Base-by-base conservation (phyloP, 1,139 yeast species). In the Pneumocystis oryctolagi region DNA sequence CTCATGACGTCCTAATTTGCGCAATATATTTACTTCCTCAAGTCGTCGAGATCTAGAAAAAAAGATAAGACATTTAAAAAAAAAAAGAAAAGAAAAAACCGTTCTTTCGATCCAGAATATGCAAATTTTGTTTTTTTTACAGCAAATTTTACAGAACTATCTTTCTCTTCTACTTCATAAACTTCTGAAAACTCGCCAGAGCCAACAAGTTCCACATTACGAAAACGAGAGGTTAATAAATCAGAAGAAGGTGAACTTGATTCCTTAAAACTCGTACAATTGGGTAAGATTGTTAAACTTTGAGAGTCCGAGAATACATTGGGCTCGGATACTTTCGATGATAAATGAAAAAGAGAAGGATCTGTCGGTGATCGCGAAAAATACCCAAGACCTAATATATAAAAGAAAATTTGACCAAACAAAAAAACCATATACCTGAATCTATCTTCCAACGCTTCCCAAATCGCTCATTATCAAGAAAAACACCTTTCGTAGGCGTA, bases 171-270 rank as follows among this genome's bases (percentile, higher is more conserved):
- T 79, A 67, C 87, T 74, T 87, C 89, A 73, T 83, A 92, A 14
- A 95, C 97, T 59, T 84, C 78, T 2, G 96, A 87, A 71, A 92
- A 92, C 73, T 89, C 96, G 28, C 98, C 97, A 57, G 81, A 77
- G 3, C 96, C 96, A 62, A 89, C 78, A 61, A 84, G 75, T 62
- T 80, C 79, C 60, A 90, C 89, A 68, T 84, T 82, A 63, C 81
- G 87, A 74, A 90, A 90, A 72, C 84, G 83, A 9, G 60, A 60
- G 42, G 83, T 79, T 60, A 80, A 75, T 65, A 89, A 77, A 70
- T 35, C 61, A 2, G 28, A 6, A 12, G 30, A 39, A 2, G 35
- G 37, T 12, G 55, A 31, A 25, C 30, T 20, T n/a, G 12, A 1
- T 20, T 47, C 30, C 14, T 42, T 42, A 6, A 25, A 8, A 47